Conservation (phyloP, 306 rosid genomes). For the Prinsepia uniflora region DNA sequence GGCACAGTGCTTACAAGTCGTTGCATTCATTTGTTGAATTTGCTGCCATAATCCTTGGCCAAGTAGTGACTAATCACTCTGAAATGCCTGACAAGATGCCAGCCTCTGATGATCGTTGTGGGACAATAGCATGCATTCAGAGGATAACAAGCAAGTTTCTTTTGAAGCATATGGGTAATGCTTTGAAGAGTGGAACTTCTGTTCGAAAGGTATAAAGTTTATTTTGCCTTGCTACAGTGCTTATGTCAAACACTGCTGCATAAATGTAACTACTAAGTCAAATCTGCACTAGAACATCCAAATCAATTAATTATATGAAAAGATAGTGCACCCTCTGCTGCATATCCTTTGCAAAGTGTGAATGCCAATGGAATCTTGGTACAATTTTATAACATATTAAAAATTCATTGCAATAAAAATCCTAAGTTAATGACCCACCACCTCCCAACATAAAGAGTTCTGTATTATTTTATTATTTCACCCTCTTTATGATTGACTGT, state of each 20-base stretch:
- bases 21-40: slow-evolving; percentile 76
- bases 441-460: neutral
- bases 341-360: neutral
- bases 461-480: neutral
- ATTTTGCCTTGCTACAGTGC: neutral
- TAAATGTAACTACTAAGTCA: too few species aligned
- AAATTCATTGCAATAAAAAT: neutral
- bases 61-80: slow-evolving; percentile 35
- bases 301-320: too few species aligned
- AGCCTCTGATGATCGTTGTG: slow-evolving; percentile 33
- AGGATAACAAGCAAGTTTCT: slow-evolving; percentile 5
- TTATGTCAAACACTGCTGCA: too few species aligned
- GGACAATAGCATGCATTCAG: slow-evolving; percentile 66
- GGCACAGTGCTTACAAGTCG: slow-evolving; percentile 55
- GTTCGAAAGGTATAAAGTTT: slow-evolving; percentile 50
- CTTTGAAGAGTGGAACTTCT: slow-evolving; percentile 66
- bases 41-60: slow-evolving; percentile 45
- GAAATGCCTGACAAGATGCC: slow-evolving; percentile 28
- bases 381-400: neutral
- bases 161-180: slow-evolving; percentile 72
- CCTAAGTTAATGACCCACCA: neutral
- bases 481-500: slow-evolving; percentile 17
- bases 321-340: neutral
- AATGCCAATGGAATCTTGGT: neutral
- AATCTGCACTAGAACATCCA: neutral